Conservation (phyloP, 352 stramenopile species). For the Phytophthora hibernalis region DNA sequence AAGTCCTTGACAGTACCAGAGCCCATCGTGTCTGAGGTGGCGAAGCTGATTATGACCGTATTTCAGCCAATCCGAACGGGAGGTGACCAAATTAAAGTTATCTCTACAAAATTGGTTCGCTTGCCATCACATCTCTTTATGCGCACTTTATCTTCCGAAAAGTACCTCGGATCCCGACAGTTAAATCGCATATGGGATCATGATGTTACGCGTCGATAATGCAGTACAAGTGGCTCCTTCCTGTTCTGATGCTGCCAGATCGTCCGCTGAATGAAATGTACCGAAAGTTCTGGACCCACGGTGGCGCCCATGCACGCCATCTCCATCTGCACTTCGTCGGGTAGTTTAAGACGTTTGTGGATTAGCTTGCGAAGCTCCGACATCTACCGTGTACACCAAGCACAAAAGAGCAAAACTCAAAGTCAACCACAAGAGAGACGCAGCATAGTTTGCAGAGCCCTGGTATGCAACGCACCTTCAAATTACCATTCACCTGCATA, state of each 20-base stretch:
- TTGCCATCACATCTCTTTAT: not conserved
- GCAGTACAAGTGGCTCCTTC: conserved; percentile 51
- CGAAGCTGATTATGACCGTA: conserved; percentile 2
- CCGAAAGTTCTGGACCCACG: conserved; percentile 68
- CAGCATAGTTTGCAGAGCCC: not conserved
- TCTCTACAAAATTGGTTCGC: not conserved
- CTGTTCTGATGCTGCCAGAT: conserved; percentile 70
- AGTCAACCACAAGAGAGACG: not conserved
- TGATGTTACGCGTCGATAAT: conserved; percentile 48
- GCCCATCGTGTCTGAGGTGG: conserved; percentile 7
- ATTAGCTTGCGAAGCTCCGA: conserved; percentile 66
- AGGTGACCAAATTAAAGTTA: not conserved
- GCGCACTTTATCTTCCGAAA: not conserved
- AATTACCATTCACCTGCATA: conserved; percentile 67
- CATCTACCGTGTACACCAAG: conserved; percentile 41
- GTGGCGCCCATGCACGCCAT: conserved; percentile 64
- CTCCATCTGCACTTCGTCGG: conserved; percentile 49
- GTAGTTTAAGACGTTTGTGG: conserved; percentile 40
- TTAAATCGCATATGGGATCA: conserved; percentile 17
- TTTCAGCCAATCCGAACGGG: conserved; percentile 23
- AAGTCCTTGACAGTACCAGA: conserved; percentile 1
- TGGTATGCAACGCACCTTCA: conserved; percentile 50
- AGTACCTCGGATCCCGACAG: not conserved
- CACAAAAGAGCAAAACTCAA: not conserved
- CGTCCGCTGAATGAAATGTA: conserved; percentile 70